These are phyloP conservation scores for Suillus placidus DNA, from an alignment of 768 basidiomycete genomes.

Conservation along the genomic window DNA sequence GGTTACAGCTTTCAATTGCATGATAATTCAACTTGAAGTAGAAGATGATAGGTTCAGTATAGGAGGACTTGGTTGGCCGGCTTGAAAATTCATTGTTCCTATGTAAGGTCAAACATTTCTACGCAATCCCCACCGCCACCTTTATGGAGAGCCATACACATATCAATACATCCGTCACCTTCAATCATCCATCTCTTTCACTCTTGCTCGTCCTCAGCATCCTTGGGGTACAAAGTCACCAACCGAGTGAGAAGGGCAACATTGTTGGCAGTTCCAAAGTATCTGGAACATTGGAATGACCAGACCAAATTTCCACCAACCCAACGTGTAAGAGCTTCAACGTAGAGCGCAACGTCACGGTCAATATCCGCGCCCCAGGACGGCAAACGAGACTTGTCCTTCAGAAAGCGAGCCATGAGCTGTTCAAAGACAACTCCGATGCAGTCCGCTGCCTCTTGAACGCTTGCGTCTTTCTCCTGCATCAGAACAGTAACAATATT, in stretches of 20 bases:
- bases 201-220: background rate
- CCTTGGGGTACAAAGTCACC: background rate
- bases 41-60: too few relatives aligned
- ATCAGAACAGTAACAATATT: constrained; percentile 73
- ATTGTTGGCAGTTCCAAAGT: constrained; percentile 52
- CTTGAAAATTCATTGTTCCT: too few relatives aligned
- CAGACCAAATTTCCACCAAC: constrained; percentile 67
- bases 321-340: constrained; percentile 61
- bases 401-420: constrained; percentile 54
- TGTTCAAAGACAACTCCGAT: constrained; percentile 52
- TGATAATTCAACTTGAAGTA: too few relatives aligned
- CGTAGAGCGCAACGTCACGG: constrained; percentile 51
- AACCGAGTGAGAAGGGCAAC: background rate
- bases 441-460: constrained; percentile 63
- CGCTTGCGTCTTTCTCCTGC: constrained; percentile 50
- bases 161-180: background rate
- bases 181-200: background rate
- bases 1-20: too few relatives aligned
- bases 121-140: too few relatives aligned
- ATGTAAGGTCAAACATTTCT: too few relatives aligned
- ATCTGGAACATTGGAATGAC: constrained; percentile 70
- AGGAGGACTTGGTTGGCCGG: too few relatives aligned
- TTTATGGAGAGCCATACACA: too few relatives aligned
- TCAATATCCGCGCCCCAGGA: constrained; percentile 55
- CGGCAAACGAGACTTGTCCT: constrained; percentile 47